Conservation (phyloP, 805 yeast species). For the Zygotorulaspora florentina region DNA sequence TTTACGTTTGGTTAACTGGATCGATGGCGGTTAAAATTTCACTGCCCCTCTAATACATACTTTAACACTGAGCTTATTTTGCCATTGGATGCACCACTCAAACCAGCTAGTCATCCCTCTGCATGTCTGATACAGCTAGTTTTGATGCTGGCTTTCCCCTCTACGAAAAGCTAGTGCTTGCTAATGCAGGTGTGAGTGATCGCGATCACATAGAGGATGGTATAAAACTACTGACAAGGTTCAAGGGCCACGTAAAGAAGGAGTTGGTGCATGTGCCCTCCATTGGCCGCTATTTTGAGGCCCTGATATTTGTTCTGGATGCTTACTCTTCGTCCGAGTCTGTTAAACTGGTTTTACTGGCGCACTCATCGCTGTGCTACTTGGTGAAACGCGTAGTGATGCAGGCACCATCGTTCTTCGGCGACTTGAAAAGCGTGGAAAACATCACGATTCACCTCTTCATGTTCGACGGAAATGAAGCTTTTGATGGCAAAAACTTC, state of each 20-base stretch:
- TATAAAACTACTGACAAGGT: slow-evolving; percentile 20
- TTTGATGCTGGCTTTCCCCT: slow-evolving; percentile 9
- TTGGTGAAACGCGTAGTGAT: slow-evolving; percentile 41
- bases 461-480: slow-evolving; percentile 7
- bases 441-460: slow-evolving; percentile 16
- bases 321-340: background rate
- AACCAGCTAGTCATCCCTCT: background rate
- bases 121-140: slow-evolving; percentile 9
- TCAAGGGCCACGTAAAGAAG: slow-evolving; percentile 37
- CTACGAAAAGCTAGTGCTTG: slow-evolving; percentile 10
- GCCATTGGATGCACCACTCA: background rate
- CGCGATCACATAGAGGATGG: slow-evolving; percentile 15
- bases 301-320: slow-evolving; percentile 18
- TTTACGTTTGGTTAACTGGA: too few species aligned
- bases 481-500: slow-evolving; percentile 22
- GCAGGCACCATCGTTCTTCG: slow-evolving; percentile 32
- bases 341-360: slow-evolving; percentile 16
- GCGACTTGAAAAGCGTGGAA: slow-evolving; percentile 7
- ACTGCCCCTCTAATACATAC: too few species aligned
- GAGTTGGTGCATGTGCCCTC: slow-evolving; percentile 27
- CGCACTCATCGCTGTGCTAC: slow-evolving; percentile 44
- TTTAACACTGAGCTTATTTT: too few species aligned
- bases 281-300: slow-evolving; percentile 25
- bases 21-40: background rate
- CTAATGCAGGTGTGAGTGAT: background rate